Evolutionary conservation across 1,284 basidiomycete species (phyloP), one percentile per base, ranked within the genome.

Genomic region (Sanguinoderma infundibulare): DNA sequence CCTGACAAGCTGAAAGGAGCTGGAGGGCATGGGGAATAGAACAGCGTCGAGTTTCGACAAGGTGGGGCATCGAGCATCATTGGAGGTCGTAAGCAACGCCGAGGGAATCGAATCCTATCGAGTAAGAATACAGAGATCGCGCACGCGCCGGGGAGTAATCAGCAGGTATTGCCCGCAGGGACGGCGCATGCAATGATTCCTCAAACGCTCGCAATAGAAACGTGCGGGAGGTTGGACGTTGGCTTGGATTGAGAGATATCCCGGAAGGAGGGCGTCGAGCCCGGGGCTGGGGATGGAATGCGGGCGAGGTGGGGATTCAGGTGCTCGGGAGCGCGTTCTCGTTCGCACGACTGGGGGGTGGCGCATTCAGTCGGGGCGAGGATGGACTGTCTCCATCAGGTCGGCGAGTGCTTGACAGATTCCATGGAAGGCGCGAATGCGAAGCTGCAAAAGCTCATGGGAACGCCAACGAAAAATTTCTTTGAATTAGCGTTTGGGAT

Each of bases 401-500:
- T 32, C 30, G 46, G 46, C 46, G 30, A 32, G 17, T 24, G 22
- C 20, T 44, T 44, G 47, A 49, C 55, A 46, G 36, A 20, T 50
- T 57, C 47, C 36, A 51, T 51, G 26, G 36, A 39, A 57, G n/a
- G 22, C 44, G n/a, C 17, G 15, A 26, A 28, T n/a, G 35, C 28
- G 26, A 30, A 34, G 34, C 55, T 39, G 47, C 30, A 20, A 22
- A 28, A 22, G 38, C 28, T n/a, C 28, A 22, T 39, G 44, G 26
- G 47, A 42, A 38, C 17, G 22, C n/a, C 15, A 8, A 36, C 47
- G 55, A 40, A 56, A 57, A 35, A 34, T 40, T 51, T 15, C 26
- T 52, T 38, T 58, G 50, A 32, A 52, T 58, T 58, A 53, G 39
- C 38, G 56, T 58, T 58, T 30, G n/a, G 44, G 35, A 56, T 20